Percentiles rank a stretch among this genome's conserved stretches.
Evolutionary conservation across 2,329 filamentous ascomycete genomes (phyloP).

Genomic region (Hypoxylon sp.): DNA sequence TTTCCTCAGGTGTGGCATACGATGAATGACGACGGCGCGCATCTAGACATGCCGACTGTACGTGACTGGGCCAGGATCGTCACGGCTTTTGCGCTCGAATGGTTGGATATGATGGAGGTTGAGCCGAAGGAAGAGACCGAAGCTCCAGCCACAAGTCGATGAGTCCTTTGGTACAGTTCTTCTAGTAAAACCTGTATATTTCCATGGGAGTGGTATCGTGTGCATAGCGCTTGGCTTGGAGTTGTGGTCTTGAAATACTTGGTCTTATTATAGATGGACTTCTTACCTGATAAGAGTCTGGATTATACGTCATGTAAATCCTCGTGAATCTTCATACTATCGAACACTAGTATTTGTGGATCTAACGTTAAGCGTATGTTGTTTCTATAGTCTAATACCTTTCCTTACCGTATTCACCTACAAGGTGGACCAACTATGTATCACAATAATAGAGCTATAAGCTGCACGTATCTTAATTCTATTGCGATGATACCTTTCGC

Average conservation of each 20-base stretch:
- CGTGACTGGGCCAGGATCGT: constrained; percentile 82
- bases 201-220: constrained; percentile 8
- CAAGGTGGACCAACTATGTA: background rate
- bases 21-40: constrained; percentile 76
- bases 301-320: background rate
- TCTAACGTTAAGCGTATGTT: too few species aligned
- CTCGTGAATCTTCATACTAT: background rate
- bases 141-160: constrained; percentile 9
- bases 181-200: constrained; percentile 3
- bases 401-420: background rate
- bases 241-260: constrained; percentile 7
- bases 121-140: constrained; percentile 46
- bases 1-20: constrained; percentile 82
- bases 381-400: background rate
- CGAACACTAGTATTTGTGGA: background rate
- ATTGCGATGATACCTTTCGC: background rate
- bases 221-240: constrained; percentile 22
- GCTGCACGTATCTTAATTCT: background rate
- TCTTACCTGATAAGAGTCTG: background rate
- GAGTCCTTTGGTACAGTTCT: background rate
- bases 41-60: constrained; percentile 78
- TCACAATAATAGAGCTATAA: background rate
- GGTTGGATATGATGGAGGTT: constrained; percentile 75
- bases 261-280: constrained; percentile 11
- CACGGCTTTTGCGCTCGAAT: constrained; percentile 81